Conservation (phyloP, 768 basidiomycete species). For the Mycena capillaripes region DNA sequence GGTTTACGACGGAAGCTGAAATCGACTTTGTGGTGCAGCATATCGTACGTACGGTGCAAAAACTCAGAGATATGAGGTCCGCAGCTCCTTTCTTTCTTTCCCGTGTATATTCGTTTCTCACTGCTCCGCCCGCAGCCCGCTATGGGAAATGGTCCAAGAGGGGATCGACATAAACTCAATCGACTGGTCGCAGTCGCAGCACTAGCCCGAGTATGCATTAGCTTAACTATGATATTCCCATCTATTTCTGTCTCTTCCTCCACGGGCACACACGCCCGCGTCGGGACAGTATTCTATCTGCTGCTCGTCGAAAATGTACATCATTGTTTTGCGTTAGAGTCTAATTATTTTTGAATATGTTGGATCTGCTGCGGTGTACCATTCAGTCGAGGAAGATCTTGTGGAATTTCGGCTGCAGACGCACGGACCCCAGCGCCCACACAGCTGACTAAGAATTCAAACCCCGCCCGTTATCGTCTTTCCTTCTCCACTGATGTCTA, state of each 20-base stretch:
- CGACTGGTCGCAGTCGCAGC: slow-evolving; percentile 92
- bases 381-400: not conserved
- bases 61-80: slow-evolving; percentile 93
- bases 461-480: slow-evolving; percentile 54
- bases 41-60: slow-evolving; percentile 88
- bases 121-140: slow-evolving; percentile 66
- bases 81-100: slow-evolving; percentile 4
- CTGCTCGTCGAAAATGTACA: slow-evolving; percentile 33
- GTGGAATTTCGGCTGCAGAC: not conserved
- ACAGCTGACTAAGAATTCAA: slow-evolving; percentile 52
- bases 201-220: slow-evolving; percentile 48
- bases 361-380: not conserved
- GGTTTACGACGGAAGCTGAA: slow-evolving; percentile 98
- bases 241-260: slow-evolving; percentile 18
- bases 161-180: slow-evolving; percentile 97
- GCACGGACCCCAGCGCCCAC: slow-evolving; percentile 37
- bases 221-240: slow-evolving; percentile 24
- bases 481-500: slow-evolving; percentile 73
- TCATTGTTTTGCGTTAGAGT: slow-evolving; percentile 19
- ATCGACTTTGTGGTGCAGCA: slow-evolving; percentile 93
- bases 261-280: not conserved
- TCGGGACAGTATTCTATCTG: slow-evolving; percentile 8
- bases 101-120: slow-evolving; percentile 6
- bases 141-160: slow-evolving; percentile 99
- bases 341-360: not conserved